These are phyloP conservation scores for Termitomyces sp. DNA, from an alignment of 768 basidiomycete genomes.

Conservation along the genomic window DNA sequence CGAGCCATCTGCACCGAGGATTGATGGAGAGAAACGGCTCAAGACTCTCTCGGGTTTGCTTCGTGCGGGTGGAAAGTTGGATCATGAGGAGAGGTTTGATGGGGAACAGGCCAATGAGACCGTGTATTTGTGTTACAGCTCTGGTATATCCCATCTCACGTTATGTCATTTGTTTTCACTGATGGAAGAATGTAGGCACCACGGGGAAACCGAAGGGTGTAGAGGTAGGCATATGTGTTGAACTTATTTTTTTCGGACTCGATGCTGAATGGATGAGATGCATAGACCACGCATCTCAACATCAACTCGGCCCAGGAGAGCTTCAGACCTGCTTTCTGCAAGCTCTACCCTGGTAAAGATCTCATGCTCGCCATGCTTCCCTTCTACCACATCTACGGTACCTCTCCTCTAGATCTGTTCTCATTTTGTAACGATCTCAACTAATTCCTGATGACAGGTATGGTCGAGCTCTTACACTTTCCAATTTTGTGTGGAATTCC, in stretches of 20 bases:
- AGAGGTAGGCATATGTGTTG: conserved; percentile 31
- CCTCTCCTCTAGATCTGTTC: conserved; percentile 2
- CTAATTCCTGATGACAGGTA: conserved; percentile 34
- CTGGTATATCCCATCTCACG: conserved; percentile 21
- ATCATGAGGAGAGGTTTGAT: conserved; percentile 54
- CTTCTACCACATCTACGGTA: conserved; percentile 47
- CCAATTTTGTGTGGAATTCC: conserved; percentile 52
- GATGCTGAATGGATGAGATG: neutral
- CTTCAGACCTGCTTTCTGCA: conserved; percentile 42
- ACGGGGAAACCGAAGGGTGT: conserved; percentile 78
- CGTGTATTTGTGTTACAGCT: conserved; percentile 60
- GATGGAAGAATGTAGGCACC: conserved; percentile 49
- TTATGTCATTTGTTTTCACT: neutral
- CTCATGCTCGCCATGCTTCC: conserved; percentile 65
- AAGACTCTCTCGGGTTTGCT: conserved; percentile 23
- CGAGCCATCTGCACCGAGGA: conserved; percentile 28
- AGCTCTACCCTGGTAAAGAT: conserved; percentile 40
- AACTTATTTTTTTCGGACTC: neutral
- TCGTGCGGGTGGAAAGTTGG: conserved; percentile 48
- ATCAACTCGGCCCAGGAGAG: conserved; percentile 59
- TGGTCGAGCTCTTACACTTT: conserved; percentile 58
- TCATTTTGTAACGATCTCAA: neutral
- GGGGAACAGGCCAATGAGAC: conserved; percentile 57
- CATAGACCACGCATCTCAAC: conserved; percentile 66
- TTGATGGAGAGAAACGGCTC: neutral